A percentile compares a stretch with the other conserved stretches of the same genome.
phyloP scores from a whole-genome alignment of 805 yeast genomes.

The Metschnikowia drakensbergensis region DNA sequence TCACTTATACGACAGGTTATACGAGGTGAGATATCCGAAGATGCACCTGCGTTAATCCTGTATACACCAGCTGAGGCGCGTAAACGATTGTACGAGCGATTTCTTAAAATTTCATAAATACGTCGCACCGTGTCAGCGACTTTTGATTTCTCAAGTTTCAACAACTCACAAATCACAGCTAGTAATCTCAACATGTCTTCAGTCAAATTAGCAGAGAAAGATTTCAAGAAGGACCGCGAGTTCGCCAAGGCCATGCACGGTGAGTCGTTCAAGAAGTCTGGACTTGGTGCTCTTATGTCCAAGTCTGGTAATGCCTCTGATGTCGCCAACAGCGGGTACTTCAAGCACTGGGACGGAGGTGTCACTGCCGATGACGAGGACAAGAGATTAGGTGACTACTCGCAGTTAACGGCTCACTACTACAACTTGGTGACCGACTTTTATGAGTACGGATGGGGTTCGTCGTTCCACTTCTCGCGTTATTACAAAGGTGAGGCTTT shows the following conservation, averaged over 20 bases:
- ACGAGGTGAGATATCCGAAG: not conserved
- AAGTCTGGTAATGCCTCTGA: slow-evolving; percentile 70
- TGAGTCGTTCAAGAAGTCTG: slow-evolving; percentile 60
- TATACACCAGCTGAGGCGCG: slow-evolving; percentile 3
- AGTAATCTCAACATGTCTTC: slow-evolving; percentile 14
- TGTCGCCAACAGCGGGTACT: slow-evolving; percentile 83
- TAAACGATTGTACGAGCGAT: slow-evolving; percentile 19
- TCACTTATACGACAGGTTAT: not conserved
- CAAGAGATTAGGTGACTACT: slow-evolving; percentile 76
- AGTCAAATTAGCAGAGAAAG: slow-evolving; percentile 43
- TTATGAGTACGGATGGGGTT: slow-evolving; percentile 99
- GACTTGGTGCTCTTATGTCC: slow-evolving; percentile 69
- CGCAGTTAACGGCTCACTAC: slow-evolving; percentile 89
- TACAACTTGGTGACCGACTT: slow-evolving; percentile 96
- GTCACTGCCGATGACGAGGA: slow-evolving; percentile 69
- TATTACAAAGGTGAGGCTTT: slow-evolving; percentile 92
- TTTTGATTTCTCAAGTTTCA: slow-evolving; percentile 12
- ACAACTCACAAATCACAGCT: slow-evolving; percentile 11
- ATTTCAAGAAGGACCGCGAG: slow-evolving; percentile 56
- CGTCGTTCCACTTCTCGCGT: slow-evolving; percentile 95
- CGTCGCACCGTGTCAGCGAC: not conserved
- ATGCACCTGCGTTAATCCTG: not conserved
- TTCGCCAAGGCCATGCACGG: slow-evolving; percentile 90
- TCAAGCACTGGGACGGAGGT: slow-evolving; percentile 97
- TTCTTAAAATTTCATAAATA: slow-evolving; percentile 5